A percentile compares a stretch with the other conserved stretches of the same genome.
phyloP scores from a whole-genome alignment of 163 green algal species.

The Volvox carteri region DNA sequence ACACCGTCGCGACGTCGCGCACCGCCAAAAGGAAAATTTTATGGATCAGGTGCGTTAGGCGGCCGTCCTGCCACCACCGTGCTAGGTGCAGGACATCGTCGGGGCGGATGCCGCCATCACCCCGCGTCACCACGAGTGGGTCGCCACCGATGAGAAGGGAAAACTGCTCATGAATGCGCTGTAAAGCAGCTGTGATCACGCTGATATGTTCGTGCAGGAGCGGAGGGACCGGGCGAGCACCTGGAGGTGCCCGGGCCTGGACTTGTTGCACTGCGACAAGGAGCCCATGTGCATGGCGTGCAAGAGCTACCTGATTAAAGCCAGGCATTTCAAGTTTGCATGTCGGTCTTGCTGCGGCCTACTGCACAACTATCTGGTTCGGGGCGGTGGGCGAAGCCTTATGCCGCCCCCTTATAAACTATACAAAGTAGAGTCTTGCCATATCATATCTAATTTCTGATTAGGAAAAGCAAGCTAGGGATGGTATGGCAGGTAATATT shows the following conservation, averaged over 20 bases:
- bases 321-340: constrained; percentile 23
- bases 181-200: not conserved
- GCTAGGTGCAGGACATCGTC: constrained; percentile 14
- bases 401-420: not conserved
- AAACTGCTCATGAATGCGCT: constrained; percentile 35
- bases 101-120: not conserved
- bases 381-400: not conserved
- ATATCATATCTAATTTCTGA: not conserved
- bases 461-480: not conserved
- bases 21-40: constrained; percentile 4
- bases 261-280: not conserved
- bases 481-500: not conserved
- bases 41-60: constrained; percentile 8
- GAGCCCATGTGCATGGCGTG: constrained; percentile 6
- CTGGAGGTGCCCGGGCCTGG: not conserved
- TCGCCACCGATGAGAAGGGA: constrained; percentile 13
- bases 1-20: constrained; percentile 13
- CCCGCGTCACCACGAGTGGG: not conserved
- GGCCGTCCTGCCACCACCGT: constrained; percentile 19
- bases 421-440: not conserved
- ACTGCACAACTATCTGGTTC: constrained; percentile 8
- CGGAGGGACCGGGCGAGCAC: not conserved
- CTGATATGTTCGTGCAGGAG: constrained; percentile 26
- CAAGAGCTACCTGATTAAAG: constrained; percentile 44
- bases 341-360: not conserved